Evolutionary conservation across 306 rosid species (phyloP).

Genomic region (Glycine soja): DNA sequence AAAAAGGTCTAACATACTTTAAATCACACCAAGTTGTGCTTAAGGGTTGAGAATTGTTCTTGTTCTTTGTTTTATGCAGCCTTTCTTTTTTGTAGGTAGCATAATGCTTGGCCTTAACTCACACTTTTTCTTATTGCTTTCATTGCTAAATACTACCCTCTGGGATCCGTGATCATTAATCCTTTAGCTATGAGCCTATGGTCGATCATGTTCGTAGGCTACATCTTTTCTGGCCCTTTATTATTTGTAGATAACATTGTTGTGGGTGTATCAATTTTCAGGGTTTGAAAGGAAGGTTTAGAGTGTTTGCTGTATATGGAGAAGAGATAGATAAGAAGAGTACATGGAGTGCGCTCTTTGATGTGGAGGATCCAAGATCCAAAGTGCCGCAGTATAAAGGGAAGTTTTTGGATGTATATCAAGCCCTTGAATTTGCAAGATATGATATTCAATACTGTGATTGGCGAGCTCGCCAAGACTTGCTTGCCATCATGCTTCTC

Average conservation of each 20-base stretch:
- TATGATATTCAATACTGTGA: slow-evolving; percentile 87
- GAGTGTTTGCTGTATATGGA: slow-evolving; percentile 83
- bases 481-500: slow-evolving; percentile 93
- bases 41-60: neutral
- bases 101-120: too few relatives aligned
- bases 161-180: too few relatives aligned
- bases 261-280: slow-evolving; percentile 52
- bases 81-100: too few relatives aligned
- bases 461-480: slow-evolving; percentile 98
- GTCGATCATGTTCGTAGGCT: too few relatives aligned
- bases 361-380: slow-evolving; percentile 94
- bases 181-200: too few relatives aligned
- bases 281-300: slow-evolving; percentile 71
- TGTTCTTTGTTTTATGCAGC: too few relatives aligned
- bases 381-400: slow-evolving; percentile 77
- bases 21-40: neutral
- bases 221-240: too few relatives aligned
- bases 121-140: too few relatives aligned
- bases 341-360: slow-evolving; percentile 82
- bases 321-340: slow-evolving; percentile 69
- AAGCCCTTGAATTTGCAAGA: slow-evolving; percentile 91
- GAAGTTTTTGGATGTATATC: slow-evolving; percentile 74
- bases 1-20: slow-evolving; percentile 57
- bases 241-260: neutral
- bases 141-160: too few relatives aligned